Conservation (phyloP, 805 yeast species). For the Lipomyces mesembrius region DNA sequence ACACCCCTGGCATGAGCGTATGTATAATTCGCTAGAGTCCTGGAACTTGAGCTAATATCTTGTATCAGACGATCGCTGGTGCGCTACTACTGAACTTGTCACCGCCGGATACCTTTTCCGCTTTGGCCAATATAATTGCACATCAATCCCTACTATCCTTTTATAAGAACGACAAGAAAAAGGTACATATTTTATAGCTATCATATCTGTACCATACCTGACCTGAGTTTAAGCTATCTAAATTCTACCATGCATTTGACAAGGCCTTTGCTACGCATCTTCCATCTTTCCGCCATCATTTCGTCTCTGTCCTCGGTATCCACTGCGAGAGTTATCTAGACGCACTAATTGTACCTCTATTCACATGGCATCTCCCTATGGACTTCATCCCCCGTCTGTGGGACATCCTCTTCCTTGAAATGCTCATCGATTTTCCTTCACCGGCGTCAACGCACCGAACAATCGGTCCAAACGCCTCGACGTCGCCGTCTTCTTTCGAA, state of each 20-base stretch:
- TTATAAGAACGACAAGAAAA: constrained; percentile 43
- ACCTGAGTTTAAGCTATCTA: constrained; percentile 39
- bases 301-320: constrained; percentile 50
- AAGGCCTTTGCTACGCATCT: constrained; percentile 53
- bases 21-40: constrained; percentile 6
- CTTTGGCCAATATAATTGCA: constrained; percentile 50
- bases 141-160: constrained; percentile 47
- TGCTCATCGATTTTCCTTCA: constrained; percentile 11
- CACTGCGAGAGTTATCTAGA: constrained; percentile 52
- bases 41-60: too few relatives aligned
- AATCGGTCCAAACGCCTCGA: background rate
- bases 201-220: background rate
- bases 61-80: constrained; percentile 46
- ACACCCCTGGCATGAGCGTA: constrained; percentile 47
- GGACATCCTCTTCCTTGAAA: constrained; percentile 66
- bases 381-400: constrained; percentile 57
- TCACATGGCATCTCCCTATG: constrained; percentile 53
- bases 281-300: constrained; percentile 57
- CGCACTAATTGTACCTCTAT: constrained; percentile 51
- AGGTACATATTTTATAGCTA: constrained; percentile 6
- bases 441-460: background rate
- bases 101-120: constrained; percentile 49
- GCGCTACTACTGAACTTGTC: constrained; percentile 49
- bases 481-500: constrained; percentile 47
- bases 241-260: constrained; percentile 54